These are phyloP conservation scores for Rhizoctonia solani DNA, from an alignment of 1,284 basidiomycete species.

Conservation along the genomic window DNA sequence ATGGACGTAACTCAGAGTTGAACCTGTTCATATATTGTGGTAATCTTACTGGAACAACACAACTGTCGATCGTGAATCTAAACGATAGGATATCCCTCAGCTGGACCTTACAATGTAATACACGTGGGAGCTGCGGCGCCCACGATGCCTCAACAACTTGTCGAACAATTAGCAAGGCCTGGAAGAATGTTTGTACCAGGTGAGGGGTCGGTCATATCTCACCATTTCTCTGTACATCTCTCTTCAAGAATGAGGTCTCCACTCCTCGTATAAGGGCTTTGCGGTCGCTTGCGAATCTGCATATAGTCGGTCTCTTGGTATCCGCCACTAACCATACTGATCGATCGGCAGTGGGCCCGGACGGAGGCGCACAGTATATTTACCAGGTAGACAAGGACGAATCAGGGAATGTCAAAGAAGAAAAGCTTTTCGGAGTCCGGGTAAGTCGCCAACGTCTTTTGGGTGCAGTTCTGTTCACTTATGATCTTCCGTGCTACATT, in stretches of 20 bases:
- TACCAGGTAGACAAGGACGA: conserved; percentile 81
- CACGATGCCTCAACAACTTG: conserved; percentile 67
- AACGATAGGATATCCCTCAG: conserved; percentile 38
- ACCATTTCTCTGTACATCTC: background rate
- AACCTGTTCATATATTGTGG: too few species aligned
- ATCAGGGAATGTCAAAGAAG: conserved; percentile 68
- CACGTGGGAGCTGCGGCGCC: conserved; percentile 95
- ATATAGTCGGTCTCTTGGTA: background rate
- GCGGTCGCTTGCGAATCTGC: background rate
- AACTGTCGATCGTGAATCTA: too few species aligned
- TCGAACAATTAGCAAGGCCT: conserved; percentile 81
- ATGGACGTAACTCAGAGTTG: background rate
- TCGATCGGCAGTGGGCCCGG: conserved; percentile 63
- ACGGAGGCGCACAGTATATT: conserved; percentile 57
- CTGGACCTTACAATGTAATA: conserved; percentile 84
- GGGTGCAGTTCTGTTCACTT: background rate
- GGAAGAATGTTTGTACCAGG: conserved; percentile 73
- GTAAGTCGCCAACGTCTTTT: conserved; percentile 52
- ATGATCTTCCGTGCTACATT: background rate
- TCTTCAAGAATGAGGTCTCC: background rate
- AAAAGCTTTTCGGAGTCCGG: conserved; percentile 78
- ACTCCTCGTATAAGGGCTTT: background rate
- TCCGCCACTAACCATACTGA: conserved; percentile 44
- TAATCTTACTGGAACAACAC: too few species aligned
- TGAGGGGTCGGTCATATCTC: conserved; percentile 33